A percentile compares a stretch with the other conserved stretches of the same genome.
Conservation (phyloP, 106 monocot species). For the Apostasia shenzhenica region DNA sequence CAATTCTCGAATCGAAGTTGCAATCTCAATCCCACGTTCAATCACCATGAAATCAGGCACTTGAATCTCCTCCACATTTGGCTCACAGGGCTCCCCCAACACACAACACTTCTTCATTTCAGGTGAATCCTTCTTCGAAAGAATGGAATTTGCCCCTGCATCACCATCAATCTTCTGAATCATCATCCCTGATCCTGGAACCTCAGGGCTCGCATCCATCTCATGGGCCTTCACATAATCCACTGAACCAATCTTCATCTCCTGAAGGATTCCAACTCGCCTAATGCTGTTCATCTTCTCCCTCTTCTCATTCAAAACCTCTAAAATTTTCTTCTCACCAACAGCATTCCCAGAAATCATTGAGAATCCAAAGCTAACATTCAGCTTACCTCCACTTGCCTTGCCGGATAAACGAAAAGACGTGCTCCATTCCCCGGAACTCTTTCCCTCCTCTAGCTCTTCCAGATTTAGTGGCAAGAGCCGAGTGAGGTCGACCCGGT, state of each 20-base stretch:
- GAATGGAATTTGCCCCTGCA: neutral
- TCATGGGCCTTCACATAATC: constrained; percentile 52
- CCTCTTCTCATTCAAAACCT: constrained; percentile 13
- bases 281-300: neutral
- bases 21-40: constrained; percentile 54
- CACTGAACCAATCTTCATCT: constrained; percentile 14
- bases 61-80: constrained; percentile 11
- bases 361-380: constrained; percentile 69
- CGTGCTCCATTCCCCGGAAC: constrained; percentile 82
- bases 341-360: constrained; percentile 6
- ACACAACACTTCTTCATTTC: constrained; percentile 6
- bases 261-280: constrained; percentile 5
- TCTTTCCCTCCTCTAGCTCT: constrained; percentile 54
- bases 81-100: constrained; percentile 9
- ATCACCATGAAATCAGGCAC: constrained; percentile 42
- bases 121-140: constrained; percentile 2
- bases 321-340: constrained; percentile 11
- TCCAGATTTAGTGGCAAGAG: constrained; percentile 60
- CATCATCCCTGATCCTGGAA: constrained; percentile 16
- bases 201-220: neutral
- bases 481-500: constrained; percentile 67
- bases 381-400: constrained; percentile 60
- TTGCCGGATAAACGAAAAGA: constrained; percentile 64
- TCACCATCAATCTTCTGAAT: neutral
- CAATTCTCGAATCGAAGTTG: neutral